Evolutionary conservation across 768 basidiomycete genomes (phyloP).

Genomic region (Piloderma croceum): DNA sequence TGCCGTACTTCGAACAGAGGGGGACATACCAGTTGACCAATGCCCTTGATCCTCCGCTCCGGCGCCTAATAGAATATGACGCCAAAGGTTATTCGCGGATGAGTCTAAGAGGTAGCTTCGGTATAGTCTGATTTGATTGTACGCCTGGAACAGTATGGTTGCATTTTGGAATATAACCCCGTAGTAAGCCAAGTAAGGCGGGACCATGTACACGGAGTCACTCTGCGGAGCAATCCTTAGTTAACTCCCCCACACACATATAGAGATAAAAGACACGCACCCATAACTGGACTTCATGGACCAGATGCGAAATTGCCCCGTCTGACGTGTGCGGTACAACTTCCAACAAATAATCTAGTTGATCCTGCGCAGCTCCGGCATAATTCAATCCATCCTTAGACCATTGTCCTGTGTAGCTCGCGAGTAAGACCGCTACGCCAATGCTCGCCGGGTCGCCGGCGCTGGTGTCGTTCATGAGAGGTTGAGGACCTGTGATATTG

Average conservation of each 20-base stretch:
- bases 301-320: constrained; percentile 54
- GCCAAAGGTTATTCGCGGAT: constrained; percentile 54
- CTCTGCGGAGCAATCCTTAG: constrained; percentile 29
- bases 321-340: constrained; percentile 38
- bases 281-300: constrained; percentile 46
- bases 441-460: constrained; percentile 52
- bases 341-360: constrained; percentile 41
- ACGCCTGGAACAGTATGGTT: constrained; percentile 39
- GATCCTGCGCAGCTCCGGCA: constrained; percentile 36
- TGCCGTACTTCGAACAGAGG: neutral
- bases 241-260: neutral
- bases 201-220: constrained; percentile 53
- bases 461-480: constrained; percentile 34
- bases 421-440: constrained; percentile 42
- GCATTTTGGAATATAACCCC: constrained; percentile 38
- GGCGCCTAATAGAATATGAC: constrained; percentile 64
- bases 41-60: constrained; percentile 57
- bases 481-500: constrained; percentile 28
- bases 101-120: constrained; percentile 53
- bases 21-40: constrained; percentile 79
- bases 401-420: constrained; percentile 44
- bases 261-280: constrained; percentile 15
- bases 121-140: constrained; percentile 45
- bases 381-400: constrained; percentile 32
- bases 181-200: constrained; percentile 58